These are phyloP conservation scores for Stemphylium vesicarium DNA, from an alignment of 2,329 filamentous ascomycete species.

Conservation along the genomic window DNA sequence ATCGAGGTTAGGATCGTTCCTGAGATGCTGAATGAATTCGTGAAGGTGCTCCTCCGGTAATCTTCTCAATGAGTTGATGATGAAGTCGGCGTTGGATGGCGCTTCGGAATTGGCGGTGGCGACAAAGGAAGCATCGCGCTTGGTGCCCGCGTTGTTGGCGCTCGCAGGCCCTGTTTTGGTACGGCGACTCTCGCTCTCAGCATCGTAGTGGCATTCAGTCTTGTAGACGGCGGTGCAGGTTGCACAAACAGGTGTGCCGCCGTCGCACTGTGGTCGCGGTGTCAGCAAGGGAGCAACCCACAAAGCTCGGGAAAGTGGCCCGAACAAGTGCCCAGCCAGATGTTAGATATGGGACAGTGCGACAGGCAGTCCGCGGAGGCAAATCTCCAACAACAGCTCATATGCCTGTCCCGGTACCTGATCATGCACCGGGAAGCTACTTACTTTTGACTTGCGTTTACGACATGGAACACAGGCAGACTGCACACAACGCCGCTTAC, in stretches of 20 bases:
- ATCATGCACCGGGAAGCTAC: slow-evolving; percentile 9
- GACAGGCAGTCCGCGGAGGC: slow-evolving; percentile 29
- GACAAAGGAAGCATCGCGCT: slow-evolving; percentile 37
- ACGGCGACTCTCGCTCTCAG: slow-evolving; percentile 56
- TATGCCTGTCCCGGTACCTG: neutral
- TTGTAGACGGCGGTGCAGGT: slow-evolving; percentile 60
- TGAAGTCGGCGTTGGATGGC: slow-evolving; percentile 40
- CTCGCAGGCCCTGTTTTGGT: slow-evolving; percentile 44
- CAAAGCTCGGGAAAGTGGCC: neutral
- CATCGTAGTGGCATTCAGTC: slow-evolving; percentile 58
- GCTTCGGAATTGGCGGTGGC: slow-evolving; percentile 14
- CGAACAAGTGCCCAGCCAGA: slow-evolving; percentile 1
- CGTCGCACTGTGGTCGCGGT: slow-evolving; percentile 55
- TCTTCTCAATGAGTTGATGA: slow-evolving; percentile 53
- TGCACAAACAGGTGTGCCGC: slow-evolving; percentile 56
- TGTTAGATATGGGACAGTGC: neutral
- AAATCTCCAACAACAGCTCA: slow-evolving; percentile 12
- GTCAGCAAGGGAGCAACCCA: slow-evolving; percentile 19
- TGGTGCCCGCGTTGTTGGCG: slow-evolving; percentile 27
- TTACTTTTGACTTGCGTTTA: slow-evolving; percentile 59
- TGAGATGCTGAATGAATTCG: slow-evolving; percentile 52
- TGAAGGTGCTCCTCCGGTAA: slow-evolving; percentile 55
- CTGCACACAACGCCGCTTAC: slow-evolving; percentile 46
- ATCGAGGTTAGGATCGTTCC: slow-evolving; percentile 50
- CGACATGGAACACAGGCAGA: slow-evolving; percentile 58